Base-by-base conservation (phyloP, 331 rosid genomes). In the Spiraea crenata region DNA sequence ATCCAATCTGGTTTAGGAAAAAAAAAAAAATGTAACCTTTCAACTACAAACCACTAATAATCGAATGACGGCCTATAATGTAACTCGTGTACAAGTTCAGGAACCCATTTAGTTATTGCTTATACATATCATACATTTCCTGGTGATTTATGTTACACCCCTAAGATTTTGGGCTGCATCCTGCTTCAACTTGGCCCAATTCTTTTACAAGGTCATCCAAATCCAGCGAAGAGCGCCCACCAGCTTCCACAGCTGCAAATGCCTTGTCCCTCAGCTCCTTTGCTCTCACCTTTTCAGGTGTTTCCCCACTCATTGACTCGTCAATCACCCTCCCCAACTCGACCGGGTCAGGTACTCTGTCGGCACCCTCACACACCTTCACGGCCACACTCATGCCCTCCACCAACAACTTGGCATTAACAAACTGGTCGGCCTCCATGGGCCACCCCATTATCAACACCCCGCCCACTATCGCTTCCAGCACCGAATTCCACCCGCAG, bases 401-500 rank as follows among this genome's bases (percentile, higher is more conserved):
- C 6, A 69, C 79, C 67, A 82, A 31, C 35, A 82, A 64, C 74
- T 54, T 50, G 0, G 80, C 82, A 4, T 73, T 77, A 49, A 82
- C 57, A 17, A 68, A 67, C 77, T 82, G 85, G 64, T 82, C 85
- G 0, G 85, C 85, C 68, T 82, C 80, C 85, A 82, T 82, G 1
- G 85, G 85, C 85, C 85, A 82, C 0, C 77, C 85, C 61, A 82
- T 34, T 3, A 82, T 59, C 63, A 62, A 57, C 31, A 55, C 80
- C 55, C 85, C 85, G 0, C 63, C 73, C 38, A 14, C 77, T 14
- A 65, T 20, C 46, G 62, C 78, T 55, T 82, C 85, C 50, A 77
- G 51, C 14, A 62, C 72, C 57, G 85, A 81, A 67, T 81, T 81
- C 85, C 85, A 81, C 37, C 85, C 85, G 20, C 85, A 81, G 73